These are phyloP conservation scores for Rhizopogon vulgaris DNA, from an alignment of 768 basidiomycete species.

Conservation along the genomic window DNA sequence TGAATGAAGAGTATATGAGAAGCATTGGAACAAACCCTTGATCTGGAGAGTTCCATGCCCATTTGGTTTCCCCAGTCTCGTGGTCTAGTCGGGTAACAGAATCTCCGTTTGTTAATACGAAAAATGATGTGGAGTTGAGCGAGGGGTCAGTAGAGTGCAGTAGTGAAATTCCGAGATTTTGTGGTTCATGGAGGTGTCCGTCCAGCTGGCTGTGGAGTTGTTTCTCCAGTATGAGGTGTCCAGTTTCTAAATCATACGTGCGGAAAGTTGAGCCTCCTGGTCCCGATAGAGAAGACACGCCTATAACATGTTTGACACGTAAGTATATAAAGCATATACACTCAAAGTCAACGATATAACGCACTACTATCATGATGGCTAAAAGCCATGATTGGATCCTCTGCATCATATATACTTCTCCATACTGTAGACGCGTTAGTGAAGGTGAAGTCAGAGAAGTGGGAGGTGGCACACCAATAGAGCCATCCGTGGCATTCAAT, in stretches of 20 bases:
- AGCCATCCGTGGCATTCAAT: constrained; percentile 60
- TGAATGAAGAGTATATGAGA: constrained; percentile 3
- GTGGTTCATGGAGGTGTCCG: constrained; percentile 45
- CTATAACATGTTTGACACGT: constrained; percentile 29
- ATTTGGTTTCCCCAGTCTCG: constrained; percentile 47
- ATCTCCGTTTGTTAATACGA: constrained; percentile 57
- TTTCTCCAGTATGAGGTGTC: constrained; percentile 61
- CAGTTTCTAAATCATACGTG: constrained; percentile 57
- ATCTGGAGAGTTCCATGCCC: constrained; percentile 71
- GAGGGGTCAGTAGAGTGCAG: constrained; percentile 30
- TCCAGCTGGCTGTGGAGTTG: constrained; percentile 43
- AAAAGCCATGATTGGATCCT: constrained; percentile 64
- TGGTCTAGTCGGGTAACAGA: constrained; percentile 47
- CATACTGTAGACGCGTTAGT: constrained; percentile 45
- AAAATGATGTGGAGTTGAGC: constrained; percentile 26
- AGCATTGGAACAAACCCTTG: constrained; percentile 43
- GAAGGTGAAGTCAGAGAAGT: constrained; percentile 6
- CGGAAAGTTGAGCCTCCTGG: constrained; percentile 65
- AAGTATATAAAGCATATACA: background rate
- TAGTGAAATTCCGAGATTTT: constrained; percentile 49
- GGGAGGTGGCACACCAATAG: constrained; percentile 47
- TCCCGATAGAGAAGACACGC: constrained; percentile 69
- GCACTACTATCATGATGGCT: constrained; percentile 51
- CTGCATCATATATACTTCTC: constrained; percentile 70
- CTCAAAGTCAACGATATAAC: constrained; percentile 18